Conservation (phyloP, 768 basidiomycete genomes). For the Phaeotremella fagi region DNA sequence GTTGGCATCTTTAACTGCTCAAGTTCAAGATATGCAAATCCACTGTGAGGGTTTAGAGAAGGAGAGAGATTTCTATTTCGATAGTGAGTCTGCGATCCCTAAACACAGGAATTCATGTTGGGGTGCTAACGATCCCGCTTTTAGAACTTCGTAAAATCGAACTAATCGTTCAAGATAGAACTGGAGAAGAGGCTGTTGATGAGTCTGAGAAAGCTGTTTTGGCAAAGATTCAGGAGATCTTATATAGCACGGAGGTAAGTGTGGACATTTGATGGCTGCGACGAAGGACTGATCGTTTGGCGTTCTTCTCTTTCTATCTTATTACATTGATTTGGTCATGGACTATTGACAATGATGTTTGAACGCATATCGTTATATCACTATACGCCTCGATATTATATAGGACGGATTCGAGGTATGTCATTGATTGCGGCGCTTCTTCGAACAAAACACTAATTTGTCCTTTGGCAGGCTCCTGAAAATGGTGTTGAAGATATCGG, state of each 20-base stretch:
- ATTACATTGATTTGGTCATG: neutral
- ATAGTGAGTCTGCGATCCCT: slow-evolving; percentile 57
- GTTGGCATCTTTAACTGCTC: slow-evolving; percentile 63
- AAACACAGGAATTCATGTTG: neutral
- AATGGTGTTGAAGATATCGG: slow-evolving; percentile 14
- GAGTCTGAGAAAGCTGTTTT: slow-evolving; percentile 52
- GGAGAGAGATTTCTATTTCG: slow-evolving; percentile 97
- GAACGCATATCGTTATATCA: neutral
- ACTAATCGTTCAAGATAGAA: slow-evolving; percentile 77
- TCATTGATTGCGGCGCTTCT: neutral
- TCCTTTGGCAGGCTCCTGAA: slow-evolving; percentile 17
- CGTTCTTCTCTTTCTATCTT: neutral
- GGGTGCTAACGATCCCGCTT: neutral
- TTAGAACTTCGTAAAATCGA: slow-evolving; percentile 91
- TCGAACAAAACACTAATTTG: neutral
- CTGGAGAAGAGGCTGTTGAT: slow-evolving; percentile 60
- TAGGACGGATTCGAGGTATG: slow-evolving; percentile 13
- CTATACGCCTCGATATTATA: neutral
- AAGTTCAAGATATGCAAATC: slow-evolving; percentile 72
- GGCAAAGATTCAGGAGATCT: slow-evolving; percentile 78
- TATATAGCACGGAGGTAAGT: slow-evolving; percentile 89
- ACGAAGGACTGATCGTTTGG: slow-evolving; percentile 3
- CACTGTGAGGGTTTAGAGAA: slow-evolving; percentile 90
- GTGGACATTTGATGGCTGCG: neutral
- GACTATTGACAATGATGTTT: neutral